Conservation (phyloP, 2,329 filamentous ascomycete species). For the Sporothrix luriei region DNA sequence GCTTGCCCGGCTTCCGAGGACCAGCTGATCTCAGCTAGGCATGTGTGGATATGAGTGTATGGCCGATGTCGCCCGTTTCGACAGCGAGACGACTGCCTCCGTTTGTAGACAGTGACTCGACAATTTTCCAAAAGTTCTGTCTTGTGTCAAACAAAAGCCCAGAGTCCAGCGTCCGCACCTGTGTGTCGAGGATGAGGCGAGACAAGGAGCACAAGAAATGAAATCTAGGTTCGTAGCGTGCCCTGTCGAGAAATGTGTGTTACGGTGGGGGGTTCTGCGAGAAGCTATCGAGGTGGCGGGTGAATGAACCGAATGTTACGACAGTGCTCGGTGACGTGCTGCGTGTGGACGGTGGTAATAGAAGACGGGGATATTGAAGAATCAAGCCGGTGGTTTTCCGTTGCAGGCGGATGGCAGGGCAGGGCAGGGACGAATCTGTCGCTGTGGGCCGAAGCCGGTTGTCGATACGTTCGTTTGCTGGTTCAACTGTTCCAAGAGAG, state of each 20-base stretch:
- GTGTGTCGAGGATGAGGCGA: not conserved
- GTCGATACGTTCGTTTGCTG: not conserved
- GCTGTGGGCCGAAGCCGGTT: not conserved
- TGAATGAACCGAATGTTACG: not conserved
- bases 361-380: slow-evolving; percentile 9
- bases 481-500: not conserved
- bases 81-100: not conserved
- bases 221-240: not conserved
- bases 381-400: not conserved
- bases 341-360: not conserved
- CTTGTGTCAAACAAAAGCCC: not conserved
- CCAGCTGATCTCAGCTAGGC: not conserved
- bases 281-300: not conserved
- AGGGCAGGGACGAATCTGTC: not conserved
- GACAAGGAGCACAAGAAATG: not conserved
- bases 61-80: slow-evolving; percentile 11
- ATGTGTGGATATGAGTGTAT: not conserved
- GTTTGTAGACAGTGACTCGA: not conserved
- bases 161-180: not conserved
- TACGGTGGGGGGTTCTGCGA: not conserved
- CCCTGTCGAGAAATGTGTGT: not conserved
- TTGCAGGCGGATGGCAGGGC: not conserved
- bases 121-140: not conserved
- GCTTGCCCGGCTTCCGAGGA: slow-evolving; percentile 11
- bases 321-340: too few relatives aligned